These are phyloP conservation scores for Tuber magnatum DNA, from an alignment of 495 filamentous ascomycete species.

Conservation along the genomic window DNA sequence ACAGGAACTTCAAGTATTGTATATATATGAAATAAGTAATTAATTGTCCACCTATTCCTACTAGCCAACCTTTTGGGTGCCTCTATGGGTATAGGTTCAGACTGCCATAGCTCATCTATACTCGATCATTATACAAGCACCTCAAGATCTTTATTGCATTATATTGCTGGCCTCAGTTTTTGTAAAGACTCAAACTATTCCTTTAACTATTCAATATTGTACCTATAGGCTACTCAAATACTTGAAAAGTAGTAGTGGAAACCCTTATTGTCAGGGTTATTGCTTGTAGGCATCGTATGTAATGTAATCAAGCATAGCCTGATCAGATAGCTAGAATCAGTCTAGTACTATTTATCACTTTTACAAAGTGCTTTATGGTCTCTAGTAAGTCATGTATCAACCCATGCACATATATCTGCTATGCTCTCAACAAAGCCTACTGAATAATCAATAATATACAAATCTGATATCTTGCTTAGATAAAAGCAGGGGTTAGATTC, in stretches of 20 bases:
- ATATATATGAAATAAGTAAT: too few species aligned
- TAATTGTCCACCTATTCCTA: too few species aligned
- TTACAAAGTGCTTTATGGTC: background rate
- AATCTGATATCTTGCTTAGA: background rate
- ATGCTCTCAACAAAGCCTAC: background rate
- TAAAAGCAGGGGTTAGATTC: background rate
- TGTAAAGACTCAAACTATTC: background rate
- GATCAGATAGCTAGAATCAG: background rate
- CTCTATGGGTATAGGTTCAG: too few species aligned
- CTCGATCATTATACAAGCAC: too few species aligned
- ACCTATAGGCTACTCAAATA: background rate
- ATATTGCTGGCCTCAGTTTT: background rate
- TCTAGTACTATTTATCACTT: background rate
- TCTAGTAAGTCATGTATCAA: background rate
- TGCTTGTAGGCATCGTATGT: background rate
- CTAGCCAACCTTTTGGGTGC: too few species aligned
- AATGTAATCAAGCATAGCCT: background rate
- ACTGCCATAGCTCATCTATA: too few species aligned
- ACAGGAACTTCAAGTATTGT: too few species aligned
- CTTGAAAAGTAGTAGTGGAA: background rate
- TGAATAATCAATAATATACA: background rate
- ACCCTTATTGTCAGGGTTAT: background rate
- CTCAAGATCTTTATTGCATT: background rate
- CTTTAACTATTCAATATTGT: background rate
- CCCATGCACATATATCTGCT: background rate